These are phyloP conservation scores for Wilcoxina mikolae DNA, from an alignment of 495 filamentous ascomycete genomes.

Conservation along the genomic window DNA sequence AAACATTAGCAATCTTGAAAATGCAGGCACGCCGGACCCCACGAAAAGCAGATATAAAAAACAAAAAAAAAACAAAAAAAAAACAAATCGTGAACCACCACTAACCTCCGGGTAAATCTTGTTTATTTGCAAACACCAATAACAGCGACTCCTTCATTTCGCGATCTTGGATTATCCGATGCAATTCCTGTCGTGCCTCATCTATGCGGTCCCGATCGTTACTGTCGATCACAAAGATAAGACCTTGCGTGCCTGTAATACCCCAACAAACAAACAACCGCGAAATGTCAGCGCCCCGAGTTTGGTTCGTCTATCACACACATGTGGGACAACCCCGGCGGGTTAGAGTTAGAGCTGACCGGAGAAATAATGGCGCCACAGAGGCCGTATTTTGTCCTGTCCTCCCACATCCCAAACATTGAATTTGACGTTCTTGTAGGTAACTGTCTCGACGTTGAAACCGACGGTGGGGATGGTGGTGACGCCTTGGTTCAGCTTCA, in stretches of 20 bases:
- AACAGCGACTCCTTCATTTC: constrained; percentile 96
- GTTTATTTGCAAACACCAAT: constrained; percentile 96
- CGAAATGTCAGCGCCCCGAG: too few relatives aligned
- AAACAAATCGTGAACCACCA: too few relatives aligned
- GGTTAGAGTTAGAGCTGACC: constrained; percentile 47
- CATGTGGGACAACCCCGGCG: neutral
- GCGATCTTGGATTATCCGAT: constrained; percentile 89
- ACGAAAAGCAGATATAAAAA: too few relatives aligned
- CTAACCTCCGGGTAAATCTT: constrained; percentile 76
- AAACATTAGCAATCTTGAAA: too few relatives aligned
- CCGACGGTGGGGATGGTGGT: constrained; percentile 99
- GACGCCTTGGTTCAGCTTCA: constrained; percentile 94
- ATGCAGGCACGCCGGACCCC: too few relatives aligned
- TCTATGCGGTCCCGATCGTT: constrained; percentile 73
- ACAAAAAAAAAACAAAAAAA: constrained; percentile 1
- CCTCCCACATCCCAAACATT: constrained; percentile 99
- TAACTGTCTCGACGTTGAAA: constrained; percentile 99
- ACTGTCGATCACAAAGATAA: constrained; percentile 96
- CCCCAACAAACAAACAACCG: neutral
- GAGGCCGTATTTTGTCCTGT: constrained; percentile 95
- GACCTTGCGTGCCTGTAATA: constrained; percentile 67
- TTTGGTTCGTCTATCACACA: neutral
- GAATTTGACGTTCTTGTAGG: constrained; percentile 99
- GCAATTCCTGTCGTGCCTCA: constrained; percentile 76
- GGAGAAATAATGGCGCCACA: constrained; percentile 98